Conservation (phyloP, 129 eudicot species). For the Pseudognaphalium luteoalbum region DNA sequence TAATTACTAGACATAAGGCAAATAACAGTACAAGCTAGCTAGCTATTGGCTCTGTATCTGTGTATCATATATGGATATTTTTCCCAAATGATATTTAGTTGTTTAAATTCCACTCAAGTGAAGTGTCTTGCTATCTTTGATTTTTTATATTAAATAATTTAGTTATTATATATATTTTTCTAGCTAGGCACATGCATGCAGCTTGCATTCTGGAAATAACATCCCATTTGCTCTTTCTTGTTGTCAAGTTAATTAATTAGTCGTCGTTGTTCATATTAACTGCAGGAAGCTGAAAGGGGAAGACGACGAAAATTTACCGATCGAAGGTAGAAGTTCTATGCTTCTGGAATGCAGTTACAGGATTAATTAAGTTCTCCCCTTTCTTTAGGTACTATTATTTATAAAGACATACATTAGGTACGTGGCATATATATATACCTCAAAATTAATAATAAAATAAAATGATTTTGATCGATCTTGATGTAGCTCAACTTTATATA, state of each 20-base stretch:
- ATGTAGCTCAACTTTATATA: constrained; percentile 4
- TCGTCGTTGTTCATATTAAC: not conserved
- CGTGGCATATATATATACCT: constrained; percentile 16
- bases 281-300: constrained; percentile 19
- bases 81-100: no score
- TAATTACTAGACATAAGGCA: no score
- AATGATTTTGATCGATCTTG: constrained; percentile 2
- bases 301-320: not conserved
- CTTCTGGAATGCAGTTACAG: constrained; percentile 18
- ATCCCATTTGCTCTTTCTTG: no score
- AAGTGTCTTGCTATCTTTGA: not conserved
- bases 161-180: not conserved
- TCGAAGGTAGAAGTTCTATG: constrained; percentile 12
- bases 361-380: constrained; percentile 6
- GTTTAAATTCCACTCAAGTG: not conserved
- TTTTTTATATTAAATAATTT: no score
- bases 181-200: not conserved
- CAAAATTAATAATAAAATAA: not conserved
- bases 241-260: no score
- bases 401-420: not conserved
- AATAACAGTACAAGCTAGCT: no score
- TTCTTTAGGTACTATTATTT: constrained; percentile 12
- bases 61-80: not conserved
- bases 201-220: not conserved
- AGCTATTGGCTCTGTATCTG: no score